Base-by-base conservation (phyloP, 2,329 filamentous ascomycete species). In the Juglanconis juglandina region DNA sequence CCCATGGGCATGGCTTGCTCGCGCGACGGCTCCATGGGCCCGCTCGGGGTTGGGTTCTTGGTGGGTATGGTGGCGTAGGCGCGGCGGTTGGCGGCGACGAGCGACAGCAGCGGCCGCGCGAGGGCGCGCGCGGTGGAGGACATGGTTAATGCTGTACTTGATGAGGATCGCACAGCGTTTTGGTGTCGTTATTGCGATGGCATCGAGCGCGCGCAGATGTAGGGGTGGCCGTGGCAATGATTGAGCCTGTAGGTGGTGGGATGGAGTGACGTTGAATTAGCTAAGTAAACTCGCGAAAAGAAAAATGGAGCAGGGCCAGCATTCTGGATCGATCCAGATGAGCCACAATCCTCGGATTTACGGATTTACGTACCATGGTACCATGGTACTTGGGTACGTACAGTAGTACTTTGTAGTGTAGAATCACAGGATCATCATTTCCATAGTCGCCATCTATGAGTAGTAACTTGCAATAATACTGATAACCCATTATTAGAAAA, bases 1-100 rank as follows among this genome's bases (percentile, higher is more conserved):
- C 85, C 85, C 0, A 86, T 74, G 0, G 84, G 83, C 14, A 74
- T 72, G n/a, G 73, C 76, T 65, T 81, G 79, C 58, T 77, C 68
- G 41, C 70, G 68, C 34, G 62, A 65, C 41, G 64, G 64, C 59
- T 68, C 68, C 39, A 69, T 65, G 34, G 70, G 68, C 11, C 60
- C 63, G 39, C 68, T 64, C 2, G 67, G 67, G 33, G 65, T 66
- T n/a, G 67, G 65, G 60, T 66, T 67, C 63, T 71, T 67, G 53
- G 60, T 70, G 13, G 67, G 62, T 51, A 67, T 66, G 35, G 69
- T 72, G 54, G 71, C 67, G 64, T 71, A 71, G 34, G 55, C 30
- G 33, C 63, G 60, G 65, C 65, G 32, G 34, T 49, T 60, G 30
- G 59, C 47, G 52, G 56, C 52, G 44, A 47, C 55, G 48, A 61